Base-by-base conservation (phyloP, 176 grass and related monocot species). In the Musa schizocarpa region DNA sequence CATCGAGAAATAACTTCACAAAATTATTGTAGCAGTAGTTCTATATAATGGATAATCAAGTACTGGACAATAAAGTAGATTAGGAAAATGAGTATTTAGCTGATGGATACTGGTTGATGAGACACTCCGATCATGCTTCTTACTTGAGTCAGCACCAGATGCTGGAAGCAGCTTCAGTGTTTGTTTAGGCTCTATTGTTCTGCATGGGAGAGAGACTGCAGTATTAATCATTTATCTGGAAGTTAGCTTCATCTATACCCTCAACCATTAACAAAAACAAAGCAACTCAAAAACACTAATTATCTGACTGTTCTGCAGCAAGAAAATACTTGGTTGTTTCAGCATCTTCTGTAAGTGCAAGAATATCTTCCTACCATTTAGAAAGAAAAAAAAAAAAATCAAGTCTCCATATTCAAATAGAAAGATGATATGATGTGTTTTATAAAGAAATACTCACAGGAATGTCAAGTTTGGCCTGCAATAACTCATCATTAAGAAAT, bases 121-220 rank as follows among this genome's bases (percentile, higher is more conserved):
- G 67, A 68, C 19, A 52, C 68, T 75, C 54, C 50, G 57, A 25
- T 61, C 75, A 75, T 82, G 84, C 72, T 84, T 97, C 88, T 87
- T 97, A 83, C 62, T 89, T 51, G 77, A 76, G 43, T 87, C 88
- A 29, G 88, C 83, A 43, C 29, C 74, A 79, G 88, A 71, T 76
- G 88, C 81, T 74, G 87, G 83, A 48, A 97, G 94, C 66, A 93
- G 84, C 86, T 88, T 83, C 78, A 82, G 74, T 68, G 74, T 71
- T 84, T 88, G 85, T 77, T 73, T 93, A 63, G 81, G 50, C 71
- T 93, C 93, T 82, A 83, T 54, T 80, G 78, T 84, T 61, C 89
- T 92, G 79, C 57, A 74, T 21, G 6, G 65, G 58, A 68, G 11
- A 75, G 0, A 68, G 21, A 24, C 2, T 65, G 55, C 29, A 70